Evolutionary conservation across 192 early-diverging fungal genomes (phyloP).

Genomic region (Coemansia sp.): DNA sequence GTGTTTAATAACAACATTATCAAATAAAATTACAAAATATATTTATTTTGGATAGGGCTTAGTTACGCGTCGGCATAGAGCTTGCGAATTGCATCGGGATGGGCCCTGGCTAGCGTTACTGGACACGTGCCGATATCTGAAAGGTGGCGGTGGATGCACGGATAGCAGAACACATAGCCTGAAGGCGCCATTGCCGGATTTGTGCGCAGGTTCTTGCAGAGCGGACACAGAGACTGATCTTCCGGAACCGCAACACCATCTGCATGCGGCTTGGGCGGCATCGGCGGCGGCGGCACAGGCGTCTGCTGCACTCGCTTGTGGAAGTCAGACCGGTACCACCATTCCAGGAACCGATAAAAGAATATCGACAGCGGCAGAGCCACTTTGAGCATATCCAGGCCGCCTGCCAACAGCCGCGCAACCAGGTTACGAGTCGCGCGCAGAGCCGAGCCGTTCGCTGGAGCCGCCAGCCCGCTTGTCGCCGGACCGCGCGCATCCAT

Average conservation of each 20-base stretch:
- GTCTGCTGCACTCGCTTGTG: constrained; percentile 54
- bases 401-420: constrained; percentile 48
- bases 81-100: constrained; percentile 35
- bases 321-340: constrained; percentile 92
- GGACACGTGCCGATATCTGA: constrained; percentile 74
- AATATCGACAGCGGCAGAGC: constrained; percentile 87
- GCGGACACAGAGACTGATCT: constrained; percentile 72
- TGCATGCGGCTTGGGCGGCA: constrained; percentile 69
- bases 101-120: constrained; percentile 60
- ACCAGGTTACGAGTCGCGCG: constrained; percentile 49
- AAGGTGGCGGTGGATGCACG: constrained; percentile 77
- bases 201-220: constrained; percentile 69
- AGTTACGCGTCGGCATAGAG: constrained; percentile 41
- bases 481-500: constrained; percentile 47
- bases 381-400: constrained; percentile 72
- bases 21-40: constrained; percentile 1
- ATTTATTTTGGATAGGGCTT: not conserved
- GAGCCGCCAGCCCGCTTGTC: constrained; percentile 41
- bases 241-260: constrained; percentile 73
- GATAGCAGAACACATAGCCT: constrained; percentile 94
- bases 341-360: constrained; percentile 92
- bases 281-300: constrained; percentile 73
- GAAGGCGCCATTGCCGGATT: constrained; percentile 86
- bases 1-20: not conserved
- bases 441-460: constrained; percentile 41